Evolutionary conservation across 192 early-diverging fungal genomes (phyloP).

Genomic region (Umbelopsis sp.): DNA sequence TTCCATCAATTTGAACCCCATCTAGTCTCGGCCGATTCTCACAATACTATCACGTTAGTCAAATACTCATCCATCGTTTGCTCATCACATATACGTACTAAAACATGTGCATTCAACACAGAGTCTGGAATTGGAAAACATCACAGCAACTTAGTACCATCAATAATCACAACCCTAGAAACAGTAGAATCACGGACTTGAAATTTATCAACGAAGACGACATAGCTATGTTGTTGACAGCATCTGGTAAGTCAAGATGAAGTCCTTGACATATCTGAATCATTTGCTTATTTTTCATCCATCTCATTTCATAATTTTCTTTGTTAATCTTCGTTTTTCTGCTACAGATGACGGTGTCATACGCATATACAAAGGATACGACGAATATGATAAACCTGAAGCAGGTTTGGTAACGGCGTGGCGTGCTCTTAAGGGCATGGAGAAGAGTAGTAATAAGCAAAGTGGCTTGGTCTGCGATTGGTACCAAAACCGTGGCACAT

Average conservation of each 20-base stretch:
- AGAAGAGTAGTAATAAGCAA: slow-evolving; percentile 52
- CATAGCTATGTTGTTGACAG: slow-evolving; percentile 78
- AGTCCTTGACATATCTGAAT: not conserved
- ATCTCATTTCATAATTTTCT: not conserved
- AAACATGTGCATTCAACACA: slow-evolving; percentile 24
- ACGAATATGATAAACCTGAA: slow-evolving; percentile 46
- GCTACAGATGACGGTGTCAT: slow-evolving; percentile 73
- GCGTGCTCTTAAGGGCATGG: slow-evolving; percentile 72
- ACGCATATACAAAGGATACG: slow-evolving; percentile 74
- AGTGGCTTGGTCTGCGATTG: slow-evolving; percentile 73
- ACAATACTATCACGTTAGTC: slow-evolving; percentile 64
- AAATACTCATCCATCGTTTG: not conserved
- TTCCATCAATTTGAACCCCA: slow-evolving; percentile 91
- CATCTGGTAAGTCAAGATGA: slow-evolving; percentile 61
- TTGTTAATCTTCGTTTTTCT: slow-evolving; percentile 4
- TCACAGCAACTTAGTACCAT: slow-evolving; percentile 62
- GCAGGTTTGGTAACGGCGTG: slow-evolving; percentile 73
- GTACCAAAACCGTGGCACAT: slow-evolving; percentile 71
- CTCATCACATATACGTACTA: not conserved
- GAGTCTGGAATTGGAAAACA: slow-evolving; percentile 78
- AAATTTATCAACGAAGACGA: slow-evolving; percentile 93
- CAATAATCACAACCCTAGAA: slow-evolving; percentile 66
- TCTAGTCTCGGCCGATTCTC: slow-evolving; percentile 73
- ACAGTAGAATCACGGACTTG: slow-evolving; percentile 73
- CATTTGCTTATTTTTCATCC: too few species aligned